Evolutionary conservation across 225 moss, liverwort and hornwort genomes (phyloP), one percentile per base, ranked within the genome.

Genomic region (Bryum argenteum): DNA sequence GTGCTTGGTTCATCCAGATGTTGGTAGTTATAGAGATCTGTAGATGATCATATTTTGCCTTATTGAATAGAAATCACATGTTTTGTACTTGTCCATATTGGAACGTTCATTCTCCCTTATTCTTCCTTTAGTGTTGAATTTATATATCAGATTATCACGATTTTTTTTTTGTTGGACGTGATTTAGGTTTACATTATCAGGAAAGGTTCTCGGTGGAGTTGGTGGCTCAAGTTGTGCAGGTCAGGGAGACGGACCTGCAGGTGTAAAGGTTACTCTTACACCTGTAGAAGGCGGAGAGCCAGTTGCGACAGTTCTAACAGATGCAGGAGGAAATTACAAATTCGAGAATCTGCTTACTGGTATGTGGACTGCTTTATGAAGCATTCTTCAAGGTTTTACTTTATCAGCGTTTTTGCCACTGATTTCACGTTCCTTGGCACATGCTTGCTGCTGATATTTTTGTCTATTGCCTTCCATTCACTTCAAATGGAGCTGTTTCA

Each of bases 301-400:
- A 18, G 60, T 83, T 56, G 80, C 77, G 19, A 79, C 80, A 22
- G 78, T 80, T 47, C 73, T 64, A 54, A 91, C 91, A 40, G 78
- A 58, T 61, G 53, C 76, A 52, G 91, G 94, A 78, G 94, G 94
- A 67, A 78, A 62, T 60, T 94, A 91, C 63, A 81, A 82, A 72
- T 94, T 94, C 77, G 77, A 80, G 48, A 87, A 91, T 72, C 83
- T 94, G 52, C 83, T 81, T 37, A 45, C 90, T 77, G 91, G 90
- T 91, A 69, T 33, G 58, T 18, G 22, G 19, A 10, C 61, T 45
- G 41, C 19, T 56, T 38, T 42, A 4, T 33, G 20, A 14, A 50
- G n/a, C 21, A n/a, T 64, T 6, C 51, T 28, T 24, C 10, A 38
- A 37, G 14, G 20, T 18, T 6, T 58, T 40, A 3, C 50, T 66